Conservation (phyloP, 2,329 filamentous ascomycete genomes). For the Colletotrichum salicis region DNA sequence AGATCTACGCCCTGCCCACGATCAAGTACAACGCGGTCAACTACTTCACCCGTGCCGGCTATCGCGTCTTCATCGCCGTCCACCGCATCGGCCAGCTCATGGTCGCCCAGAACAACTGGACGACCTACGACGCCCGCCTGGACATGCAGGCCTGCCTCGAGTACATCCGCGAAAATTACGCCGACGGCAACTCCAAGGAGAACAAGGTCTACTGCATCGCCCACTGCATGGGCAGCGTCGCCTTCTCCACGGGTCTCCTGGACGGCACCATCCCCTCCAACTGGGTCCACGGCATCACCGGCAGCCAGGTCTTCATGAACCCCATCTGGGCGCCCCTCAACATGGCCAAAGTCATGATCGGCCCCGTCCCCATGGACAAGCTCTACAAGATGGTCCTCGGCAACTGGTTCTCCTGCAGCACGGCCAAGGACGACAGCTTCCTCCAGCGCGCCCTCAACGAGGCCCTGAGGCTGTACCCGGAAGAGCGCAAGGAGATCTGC, state of each 20-base stretch:
- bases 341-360: conserved; percentile 63
- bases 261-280: conserved; percentile 67
- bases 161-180: conserved; percentile 57
- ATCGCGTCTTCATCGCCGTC: conserved; percentile 67
- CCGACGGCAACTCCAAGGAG: conserved; percentile 40
- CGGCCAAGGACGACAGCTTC: conserved; percentile 56
- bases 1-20: conserved; percentile 71
- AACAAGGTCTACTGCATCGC: conserved; percentile 65
- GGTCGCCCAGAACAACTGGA: conserved; percentile 63
- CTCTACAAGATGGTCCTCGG: conserved; percentile 61
- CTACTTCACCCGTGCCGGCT: conserved; percentile 69
- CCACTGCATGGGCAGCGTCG: conserved; percentile 73
- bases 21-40: conserved; percentile 72
- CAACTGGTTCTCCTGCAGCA: conserved; percentile 65
- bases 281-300: conserved; percentile 69
- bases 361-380: conserved; percentile 60
- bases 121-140: conserved; percentile 68
- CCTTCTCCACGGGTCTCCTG: conserved; percentile 67
- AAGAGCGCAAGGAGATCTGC: conserved; percentile 66
- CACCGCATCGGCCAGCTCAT: conserved; percentile 67
- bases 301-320: conserved; percentile 73
- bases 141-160: conserved; percentile 68
- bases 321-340: conserved; percentile 67
- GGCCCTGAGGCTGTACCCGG: conserved; percentile 67
- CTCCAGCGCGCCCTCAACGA: conserved; percentile 66